Evolutionary conservation across 768 basidiomycete genomes (phyloP).

Genomic region (Filobasidium floriforme): DNA sequence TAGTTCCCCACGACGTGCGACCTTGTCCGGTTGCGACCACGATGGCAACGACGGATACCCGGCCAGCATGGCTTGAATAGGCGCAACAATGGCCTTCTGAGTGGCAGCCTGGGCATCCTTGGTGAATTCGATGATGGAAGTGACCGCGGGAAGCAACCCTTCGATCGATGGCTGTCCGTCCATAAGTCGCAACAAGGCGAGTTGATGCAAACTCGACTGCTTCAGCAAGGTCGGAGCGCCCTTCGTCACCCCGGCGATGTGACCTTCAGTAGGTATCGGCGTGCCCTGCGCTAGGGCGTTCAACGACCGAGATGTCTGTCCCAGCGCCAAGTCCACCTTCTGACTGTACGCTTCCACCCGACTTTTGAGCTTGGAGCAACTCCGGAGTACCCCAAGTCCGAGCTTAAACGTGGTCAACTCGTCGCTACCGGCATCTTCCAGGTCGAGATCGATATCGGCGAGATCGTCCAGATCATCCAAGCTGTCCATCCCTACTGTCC

Average conservation of each 20-base stretch:
- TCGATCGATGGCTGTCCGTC: constrained; percentile 6
- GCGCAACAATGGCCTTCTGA: constrained; percentile 75
- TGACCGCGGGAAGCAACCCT: neutral
- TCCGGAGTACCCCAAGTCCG: constrained; percentile 2
- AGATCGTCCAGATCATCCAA: constrained; percentile 52
- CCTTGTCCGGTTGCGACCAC: constrained; percentile 59
- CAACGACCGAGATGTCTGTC: neutral
- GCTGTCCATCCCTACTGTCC: constrained; percentile 15
- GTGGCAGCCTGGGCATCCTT: constrained; percentile 66
- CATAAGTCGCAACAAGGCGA: neutral
- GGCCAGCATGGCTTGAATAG: constrained; percentile 64
- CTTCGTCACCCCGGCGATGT: constrained; percentile 37
- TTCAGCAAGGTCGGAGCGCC: constrained; percentile 1
- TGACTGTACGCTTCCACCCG: neutral
- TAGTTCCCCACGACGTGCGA: constrained; percentile 50
- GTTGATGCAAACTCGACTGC: neutral
- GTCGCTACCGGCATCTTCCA: constrained; percentile 4
- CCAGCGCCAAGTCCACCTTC: neutral
- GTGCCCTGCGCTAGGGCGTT: constrained; percentile 55
- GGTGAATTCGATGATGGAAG: constrained; percentile 50
- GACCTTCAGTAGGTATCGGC: constrained; percentile 62
- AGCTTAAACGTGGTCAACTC: constrained; percentile 6
- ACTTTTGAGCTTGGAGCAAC: neutral
- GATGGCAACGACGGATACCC: constrained; percentile 61
- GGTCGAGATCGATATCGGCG: constrained; percentile 50